A percentile compares a stretch with the other conserved stretches of the same genome.
phyloP scores from a whole-genome alignment of 306 rosid genomes.

The cucumber (Cucumis sativus) region Cucumber_9930_V3 NC_026658.2:13791001-13791500 shows the following conservation, averaged over 20 bases:
- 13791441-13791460: background rate
- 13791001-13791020: no score
- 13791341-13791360: background rate
- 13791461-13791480: background rate
- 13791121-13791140: conserved; percentile 52
- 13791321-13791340: background rate
- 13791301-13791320: conserved; percentile 2
- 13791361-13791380: background rate
- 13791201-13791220: conserved; percentile 8
- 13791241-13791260: conserved; percentile 55
- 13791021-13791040: conserved; percentile 20
- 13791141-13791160: conserved; percentile 49
- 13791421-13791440: background rate
- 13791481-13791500: background rate
- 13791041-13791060: conserved; percentile 37
- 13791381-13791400: background rate
- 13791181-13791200: background rate
- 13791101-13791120: conserved; percentile 71
- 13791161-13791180: background rate
- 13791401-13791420: background rate
- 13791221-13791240: conserved; percentile 69
- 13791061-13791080: conserved; percentile 71
- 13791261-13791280: conserved; percentile 50
- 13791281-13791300: conserved; percentile 21
- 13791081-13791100: conserved; percentile 71